Evolutionary conservation across 2,329 filamentous ascomycete species (phyloP).

Genomic region (Fusarium longipes): DNA sequence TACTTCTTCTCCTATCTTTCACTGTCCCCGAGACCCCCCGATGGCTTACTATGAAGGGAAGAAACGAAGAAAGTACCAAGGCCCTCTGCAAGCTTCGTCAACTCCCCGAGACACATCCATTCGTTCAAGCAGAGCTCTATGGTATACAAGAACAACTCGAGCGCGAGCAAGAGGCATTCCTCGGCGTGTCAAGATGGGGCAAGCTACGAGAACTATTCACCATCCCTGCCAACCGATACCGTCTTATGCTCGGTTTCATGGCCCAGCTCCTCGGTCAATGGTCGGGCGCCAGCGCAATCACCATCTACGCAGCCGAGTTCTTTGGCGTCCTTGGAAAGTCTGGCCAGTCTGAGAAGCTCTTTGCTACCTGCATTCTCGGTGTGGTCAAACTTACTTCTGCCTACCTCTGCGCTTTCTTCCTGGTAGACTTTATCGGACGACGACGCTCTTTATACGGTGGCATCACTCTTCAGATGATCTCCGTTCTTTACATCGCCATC

Average conservation of each 20-base stretch:
- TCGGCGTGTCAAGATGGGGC: slow-evolving; percentile 22
- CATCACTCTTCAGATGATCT: slow-evolving; percentile 13
- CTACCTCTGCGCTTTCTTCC: slow-evolving; percentile 24
- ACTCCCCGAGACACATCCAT: slow-evolving; percentile 16
- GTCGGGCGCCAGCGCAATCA: slow-evolving; percentile 21
- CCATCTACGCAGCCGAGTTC: slow-evolving; percentile 21
- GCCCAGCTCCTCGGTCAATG: slow-evolving; percentile 20
- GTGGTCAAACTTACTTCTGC: slow-evolving; percentile 18
- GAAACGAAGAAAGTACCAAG: slow-evolving; percentile 6
- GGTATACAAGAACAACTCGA: slow-evolving; percentile 17
- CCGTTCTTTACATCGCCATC: slow-evolving; percentile 19
- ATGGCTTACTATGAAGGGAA: slow-evolving; percentile 26
- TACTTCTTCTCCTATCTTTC: slow-evolving; percentile 10
- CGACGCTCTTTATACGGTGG: slow-evolving; percentile 10
- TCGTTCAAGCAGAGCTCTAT: slow-evolving; percentile 12
- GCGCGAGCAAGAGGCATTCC: slow-evolving; percentile 18
- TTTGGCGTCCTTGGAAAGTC: slow-evolving; percentile 19
- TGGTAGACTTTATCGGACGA: slow-evolving; percentile 21
- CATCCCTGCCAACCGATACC: slow-evolving; percentile 21
- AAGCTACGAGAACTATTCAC: slow-evolving; percentile 20
- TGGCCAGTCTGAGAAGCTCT: slow-evolving; percentile 24
- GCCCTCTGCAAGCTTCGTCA: slow-evolving; percentile 18
- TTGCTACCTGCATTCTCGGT: slow-evolving; percentile 21
- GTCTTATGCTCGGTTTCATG: slow-evolving; percentile 25
- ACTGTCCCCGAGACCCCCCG: slow-evolving; percentile 26